A percentile compares a stretch with the other conserved stretches of the same genome.
phyloP scores from a whole-genome alignment of 176 grass and related monocot species.

The Panicum miliaceum region DNA sequence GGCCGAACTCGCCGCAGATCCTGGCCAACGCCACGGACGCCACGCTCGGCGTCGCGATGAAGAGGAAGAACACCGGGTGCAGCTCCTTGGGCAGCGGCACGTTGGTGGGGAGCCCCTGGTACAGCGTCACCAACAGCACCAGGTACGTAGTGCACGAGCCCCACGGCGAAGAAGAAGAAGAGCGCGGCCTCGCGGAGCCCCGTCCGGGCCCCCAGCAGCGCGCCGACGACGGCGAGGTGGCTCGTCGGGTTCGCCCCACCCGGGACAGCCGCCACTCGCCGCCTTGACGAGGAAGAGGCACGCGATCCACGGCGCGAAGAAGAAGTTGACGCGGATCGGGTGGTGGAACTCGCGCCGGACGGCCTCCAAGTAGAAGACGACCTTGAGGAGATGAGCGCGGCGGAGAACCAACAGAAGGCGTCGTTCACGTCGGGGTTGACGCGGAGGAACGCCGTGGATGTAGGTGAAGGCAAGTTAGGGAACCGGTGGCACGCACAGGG shows the following conservation, averaged over 20 bases:
- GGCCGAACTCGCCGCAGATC: conserved; percentile 53
- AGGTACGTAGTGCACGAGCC: conserved; percentile 68
- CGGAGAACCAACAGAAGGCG: conserved; percentile 68
- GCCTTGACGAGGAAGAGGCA: conserved; percentile 69
- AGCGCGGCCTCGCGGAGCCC: conserved; percentile 48
- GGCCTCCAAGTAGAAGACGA: conserved; percentile 68
- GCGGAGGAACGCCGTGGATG: conserved; percentile 53
- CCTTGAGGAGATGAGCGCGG: conserved; percentile 56
- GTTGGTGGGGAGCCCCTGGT: conserved; percentile 69
- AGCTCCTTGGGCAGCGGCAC: conserved; percentile 60
- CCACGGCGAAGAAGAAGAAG: conserved; percentile 66
- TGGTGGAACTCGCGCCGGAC: conserved; percentile 73
- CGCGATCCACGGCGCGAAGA: no score
- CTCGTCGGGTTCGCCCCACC: conserved; percentile 72
- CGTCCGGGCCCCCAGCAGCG: conserved; percentile 54
- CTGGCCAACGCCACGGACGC: conserved; percentile 62
- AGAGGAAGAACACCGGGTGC: conserved; percentile 86
- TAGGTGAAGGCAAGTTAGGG: no score
- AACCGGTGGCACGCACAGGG: no score
- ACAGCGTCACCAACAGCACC: conserved; percentile 82
- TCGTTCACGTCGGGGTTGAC: conserved; percentile 49
- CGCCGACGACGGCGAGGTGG: conserved; percentile 67
- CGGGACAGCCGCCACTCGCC: conserved; percentile 69
- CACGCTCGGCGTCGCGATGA: conserved; percentile 61
- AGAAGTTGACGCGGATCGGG: conserved; percentile 87